Conservation (phyloP, 495 filamentous ascomycete species). For the Platismatia glauca region DNA sequence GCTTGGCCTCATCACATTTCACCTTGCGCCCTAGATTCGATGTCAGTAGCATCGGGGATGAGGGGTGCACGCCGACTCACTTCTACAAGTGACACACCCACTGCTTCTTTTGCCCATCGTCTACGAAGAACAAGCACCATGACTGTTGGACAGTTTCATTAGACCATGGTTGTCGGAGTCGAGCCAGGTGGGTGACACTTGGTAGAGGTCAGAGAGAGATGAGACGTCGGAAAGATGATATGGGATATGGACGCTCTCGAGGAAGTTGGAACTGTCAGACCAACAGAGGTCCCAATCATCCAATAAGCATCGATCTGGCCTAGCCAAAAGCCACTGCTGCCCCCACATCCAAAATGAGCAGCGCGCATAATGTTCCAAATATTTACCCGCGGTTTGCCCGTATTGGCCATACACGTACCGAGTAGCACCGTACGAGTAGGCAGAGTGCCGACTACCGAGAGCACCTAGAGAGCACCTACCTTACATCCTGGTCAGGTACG, state of each 20-base stretch:
- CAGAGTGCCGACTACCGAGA: too few species aligned
- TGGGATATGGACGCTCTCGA: neutral
- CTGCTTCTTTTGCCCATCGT: slow-evolving; percentile 28
- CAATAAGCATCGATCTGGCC: neutral
- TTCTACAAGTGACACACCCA: slow-evolving; percentile 39
- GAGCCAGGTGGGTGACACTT: neutral
- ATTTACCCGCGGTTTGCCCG: neutral
- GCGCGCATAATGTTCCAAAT: neutral
- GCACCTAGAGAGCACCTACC: too few species aligned
- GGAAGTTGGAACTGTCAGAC: too few species aligned
- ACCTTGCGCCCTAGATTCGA: slow-evolving; percentile 31
- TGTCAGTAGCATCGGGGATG: neutral
- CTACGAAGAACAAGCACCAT: neutral
- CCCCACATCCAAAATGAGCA: neutral
- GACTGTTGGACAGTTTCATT: slow-evolving; percentile 2
- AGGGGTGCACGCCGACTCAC: neutral
- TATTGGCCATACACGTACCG: too few species aligned
- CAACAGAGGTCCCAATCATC: neutral
- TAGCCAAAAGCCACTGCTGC: neutral
- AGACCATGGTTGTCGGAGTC: neutral
- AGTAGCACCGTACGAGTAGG: too few species aligned
- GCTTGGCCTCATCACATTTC: slow-evolving; percentile 29
- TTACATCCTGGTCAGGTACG: too few species aligned
- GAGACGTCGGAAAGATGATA: too few species aligned
- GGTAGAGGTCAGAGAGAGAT: neutral